phyloP scores from a whole-genome alignment of 345 rosid species.

The Crucihimalaya himalaica region DNA sequence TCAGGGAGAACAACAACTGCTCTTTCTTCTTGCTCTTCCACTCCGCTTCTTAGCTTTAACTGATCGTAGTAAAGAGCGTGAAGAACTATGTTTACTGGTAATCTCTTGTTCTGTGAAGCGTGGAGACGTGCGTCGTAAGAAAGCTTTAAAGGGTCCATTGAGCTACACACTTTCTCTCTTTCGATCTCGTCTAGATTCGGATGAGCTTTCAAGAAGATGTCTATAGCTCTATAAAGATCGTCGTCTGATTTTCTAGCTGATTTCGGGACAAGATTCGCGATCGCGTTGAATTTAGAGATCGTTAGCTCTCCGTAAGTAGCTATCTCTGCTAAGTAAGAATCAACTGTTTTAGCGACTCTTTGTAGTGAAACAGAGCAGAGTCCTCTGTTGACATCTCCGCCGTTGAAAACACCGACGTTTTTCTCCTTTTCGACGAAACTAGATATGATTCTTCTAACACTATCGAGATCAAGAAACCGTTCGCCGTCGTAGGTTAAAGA shows the following conservation, averaged over 20 bases:
- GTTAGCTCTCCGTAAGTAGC: slow-evolving; percentile 57
- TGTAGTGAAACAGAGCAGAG: slow-evolving; percentile 50
- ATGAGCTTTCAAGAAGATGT: slow-evolving; percentile 88
- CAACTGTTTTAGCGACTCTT: slow-evolving; percentile 75
- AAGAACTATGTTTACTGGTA: slow-evolving; percentile 84
- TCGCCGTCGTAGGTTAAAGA: slow-evolving; percentile 91
- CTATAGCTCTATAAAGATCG: slow-evolving; percentile 86
- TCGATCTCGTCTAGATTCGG: slow-evolving; percentile 90
- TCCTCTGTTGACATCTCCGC: slow-evolving; percentile 59
- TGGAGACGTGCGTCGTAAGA: slow-evolving; percentile 94
- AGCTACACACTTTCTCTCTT: slow-evolving; percentile 85
- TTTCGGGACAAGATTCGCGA: slow-evolving; percentile 75
- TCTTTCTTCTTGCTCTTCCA: slow-evolving; percentile 32
- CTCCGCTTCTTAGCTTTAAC: slow-evolving; percentile 80
- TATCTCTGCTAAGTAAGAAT: slow-evolving; percentile 76
- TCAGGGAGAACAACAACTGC: slow-evolving; percentile 35
- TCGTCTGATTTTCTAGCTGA: slow-evolving; percentile 74
- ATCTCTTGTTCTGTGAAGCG: slow-evolving; percentile 91
- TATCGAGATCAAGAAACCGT: slow-evolving; percentile 72
- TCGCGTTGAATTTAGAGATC: slow-evolving; percentile 84
- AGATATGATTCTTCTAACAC: slow-evolving; percentile 72
- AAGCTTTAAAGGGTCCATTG: slow-evolving; percentile 83
- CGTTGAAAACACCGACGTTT: slow-evolving; percentile 72
- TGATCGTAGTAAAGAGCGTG: slow-evolving; percentile 90
- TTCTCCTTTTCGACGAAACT: slow-evolving; percentile 83